phyloP scores from a whole-genome alignment of 2,329 filamentous ascomycete species.

The Penicillium sp. region DNA sequence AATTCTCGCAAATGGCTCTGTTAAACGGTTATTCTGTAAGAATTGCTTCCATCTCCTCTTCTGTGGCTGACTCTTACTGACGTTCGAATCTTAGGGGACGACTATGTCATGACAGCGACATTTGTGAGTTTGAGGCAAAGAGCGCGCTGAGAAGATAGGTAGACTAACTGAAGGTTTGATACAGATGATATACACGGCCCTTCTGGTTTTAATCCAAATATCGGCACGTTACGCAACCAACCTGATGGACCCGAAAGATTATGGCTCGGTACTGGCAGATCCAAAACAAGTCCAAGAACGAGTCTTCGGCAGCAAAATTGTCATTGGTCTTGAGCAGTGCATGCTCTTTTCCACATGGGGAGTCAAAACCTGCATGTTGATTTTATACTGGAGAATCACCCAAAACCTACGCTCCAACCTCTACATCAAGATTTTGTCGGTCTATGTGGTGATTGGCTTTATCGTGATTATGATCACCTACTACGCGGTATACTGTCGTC shows the following conservation, averaged over 20 bases:
- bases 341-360: constrained; percentile 48
- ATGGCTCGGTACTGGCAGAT: constrained; percentile 27
- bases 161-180: background rate
- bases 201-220: constrained; percentile 36
- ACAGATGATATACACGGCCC: constrained; percentile 32
- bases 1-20: constrained; percentile 25
- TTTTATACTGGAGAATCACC: constrained; percentile 47
- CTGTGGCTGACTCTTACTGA: background rate
- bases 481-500: constrained; percentile 47
- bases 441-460: constrained; percentile 43
- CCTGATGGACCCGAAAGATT: constrained; percentile 35
- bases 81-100: constrained; percentile 26
- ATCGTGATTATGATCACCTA: constrained; percentile 47
- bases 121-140: constrained; percentile 27
- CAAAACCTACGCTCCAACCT: constrained; percentile 32
- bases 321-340: constrained; percentile 46
- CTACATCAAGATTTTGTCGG: constrained; percentile 38
- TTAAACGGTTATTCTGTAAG: constrained; percentile 29
- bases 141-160: background rate
- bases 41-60: background rate
- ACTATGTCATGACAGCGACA: constrained; percentile 35
- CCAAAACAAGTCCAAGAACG: constrained; percentile 39
- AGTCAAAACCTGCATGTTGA: constrained; percentile 48
- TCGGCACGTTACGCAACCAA: constrained; percentile 36
- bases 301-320: constrained; percentile 47